phyloP scores from a whole-genome alignment of 495 filamentous ascomycete species.

The Lasiosphaeria miniovina region DNA sequence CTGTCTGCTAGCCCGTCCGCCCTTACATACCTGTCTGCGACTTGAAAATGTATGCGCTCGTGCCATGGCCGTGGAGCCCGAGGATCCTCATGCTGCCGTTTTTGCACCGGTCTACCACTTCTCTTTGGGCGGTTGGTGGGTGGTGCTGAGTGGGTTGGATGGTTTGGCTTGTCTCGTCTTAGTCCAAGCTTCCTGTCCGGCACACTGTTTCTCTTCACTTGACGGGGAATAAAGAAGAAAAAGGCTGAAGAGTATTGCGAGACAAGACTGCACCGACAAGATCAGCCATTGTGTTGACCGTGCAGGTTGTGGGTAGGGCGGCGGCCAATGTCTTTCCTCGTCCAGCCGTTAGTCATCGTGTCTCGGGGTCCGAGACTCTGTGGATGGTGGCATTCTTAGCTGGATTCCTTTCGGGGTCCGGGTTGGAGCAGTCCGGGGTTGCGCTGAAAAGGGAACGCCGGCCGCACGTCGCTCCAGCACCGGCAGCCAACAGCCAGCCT shows the following conservation, averaged over 20 bases:
- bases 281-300: too few relatives aligned
- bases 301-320: too few relatives aligned
- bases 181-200: too few relatives aligned
- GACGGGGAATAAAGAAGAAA: not conserved
- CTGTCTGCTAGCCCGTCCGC: too few relatives aligned
- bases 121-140: too few relatives aligned
- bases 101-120: not conserved
- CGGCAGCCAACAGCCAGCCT: not conserved
- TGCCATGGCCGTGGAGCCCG: conserved; percentile 63
- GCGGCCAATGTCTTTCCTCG: too few relatives aligned
- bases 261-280: too few relatives aligned
- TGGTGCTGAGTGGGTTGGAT: too few relatives aligned
- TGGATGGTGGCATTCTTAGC: not conserved
- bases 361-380: conserved; percentile 1
- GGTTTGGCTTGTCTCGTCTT: too few relatives aligned
- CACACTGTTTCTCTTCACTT: too few relatives aligned
- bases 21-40: conserved; percentile 52
- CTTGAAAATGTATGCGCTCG: conserved; percentile 55
- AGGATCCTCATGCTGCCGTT: conserved; percentile 52
- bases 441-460: not conserved
- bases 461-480: not conserved
- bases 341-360: not conserved
- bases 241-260: not conserved
- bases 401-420: conserved; percentile 21
- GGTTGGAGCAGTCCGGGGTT: conserved; percentile 30